Conservation (phyloP, 2,329 filamentous ascomycete genomes). For the Hypoxylon sp. region DNA sequence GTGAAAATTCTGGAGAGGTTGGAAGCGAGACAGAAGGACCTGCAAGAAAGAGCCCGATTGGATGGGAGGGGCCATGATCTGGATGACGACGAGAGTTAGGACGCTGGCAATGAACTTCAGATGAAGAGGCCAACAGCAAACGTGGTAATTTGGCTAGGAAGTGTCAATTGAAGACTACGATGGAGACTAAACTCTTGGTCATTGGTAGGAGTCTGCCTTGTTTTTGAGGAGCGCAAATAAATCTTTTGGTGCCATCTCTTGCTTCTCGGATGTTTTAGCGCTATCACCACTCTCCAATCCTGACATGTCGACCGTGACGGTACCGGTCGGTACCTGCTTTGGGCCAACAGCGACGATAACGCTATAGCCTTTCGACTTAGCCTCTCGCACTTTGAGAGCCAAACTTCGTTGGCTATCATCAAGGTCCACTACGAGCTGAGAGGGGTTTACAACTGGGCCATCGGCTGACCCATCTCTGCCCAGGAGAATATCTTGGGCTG, state of each 20-base stretch:
- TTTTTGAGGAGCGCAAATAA: slow-evolving; percentile 62
- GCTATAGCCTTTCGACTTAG: slow-evolving; percentile 80
- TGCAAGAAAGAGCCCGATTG: slow-evolving; percentile 43
- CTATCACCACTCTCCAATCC: slow-evolving; percentile 50
- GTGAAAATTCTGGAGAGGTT: slow-evolving; percentile 51
- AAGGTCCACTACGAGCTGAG: slow-evolving; percentile 77
- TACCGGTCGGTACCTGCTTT: slow-evolving; percentile 71
- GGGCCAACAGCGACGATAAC: slow-evolving; percentile 81
- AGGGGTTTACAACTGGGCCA: slow-evolving; percentile 67
- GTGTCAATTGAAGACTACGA: slow-evolving; percentile 17
- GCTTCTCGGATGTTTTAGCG: slow-evolving; percentile 50
- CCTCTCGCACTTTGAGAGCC: slow-evolving; percentile 78
- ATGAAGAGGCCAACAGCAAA: slow-evolving; percentile 1
- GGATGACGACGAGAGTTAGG: slow-evolving; percentile 38
- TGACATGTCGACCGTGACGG: slow-evolving; percentile 66
- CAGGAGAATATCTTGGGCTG: slow-evolving; percentile 65
- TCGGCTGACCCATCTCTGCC: slow-evolving; percentile 59
- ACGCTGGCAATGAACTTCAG: slow-evolving; percentile 4
- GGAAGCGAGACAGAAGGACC: slow-evolving; percentile 47
- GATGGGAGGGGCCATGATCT: slow-evolving; percentile 33
- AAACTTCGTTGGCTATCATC: slow-evolving; percentile 75
- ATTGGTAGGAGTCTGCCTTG: slow-evolving; percentile 66
- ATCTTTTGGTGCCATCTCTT: slow-evolving; percentile 62
- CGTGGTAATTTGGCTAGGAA: background rate
- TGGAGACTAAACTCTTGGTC: slow-evolving; percentile 42